Base-by-base conservation (phyloP, 2,329 filamentous ascomycete species). In the Penicillium sp. region DNA sequence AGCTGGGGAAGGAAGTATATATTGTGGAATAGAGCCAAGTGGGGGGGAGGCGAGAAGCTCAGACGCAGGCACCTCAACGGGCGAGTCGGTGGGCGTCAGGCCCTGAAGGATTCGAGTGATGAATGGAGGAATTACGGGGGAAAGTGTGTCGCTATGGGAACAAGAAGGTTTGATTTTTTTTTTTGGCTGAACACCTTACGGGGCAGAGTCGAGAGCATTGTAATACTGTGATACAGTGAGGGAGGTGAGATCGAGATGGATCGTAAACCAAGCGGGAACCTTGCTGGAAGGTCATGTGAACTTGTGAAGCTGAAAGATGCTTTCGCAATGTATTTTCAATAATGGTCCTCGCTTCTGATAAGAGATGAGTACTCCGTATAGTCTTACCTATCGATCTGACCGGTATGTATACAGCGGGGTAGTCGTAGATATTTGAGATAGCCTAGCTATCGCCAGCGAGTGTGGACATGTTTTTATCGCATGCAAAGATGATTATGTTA, bases 81-180 rank as follows among this genome's bases (percentile, higher is more conserved):
- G 51, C 62, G 53, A 62, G 62, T 63, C 56, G 61, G 61, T 61
- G 58, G 51, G 50, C 55, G 25, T 54, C 56, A 59, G 59, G 59
- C 54, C 59, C 57, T 62, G 60, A 64, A 64, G 60, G 60, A 59
- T 63, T 28, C 28, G 5, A 12, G 35, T 20, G 20, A 25, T 38
- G 20, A 35, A 28, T 39, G 17, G 49, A 25, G 28, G 10, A 17
- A 35, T 28, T 37, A 17, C 15, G 0, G 2, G 35, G 48, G 15
- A 22, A 37, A 39, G 48, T 39, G 48, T 20, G 17, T 45, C 5
- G 14, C 42, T 8, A 15, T 31, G 31, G 25, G 45, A 17, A 15
- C 28, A 6, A 15, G 22, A 25, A 20, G 22, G 8, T 28, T 45
- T 35, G 15, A 8, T 8, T 20, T 48, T 20, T 11, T 2, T 48